These are phyloP conservation scores for Prosopis cineraria DNA, from an alignment of 306 rosid species.

Conservation along the genomic window DNA sequence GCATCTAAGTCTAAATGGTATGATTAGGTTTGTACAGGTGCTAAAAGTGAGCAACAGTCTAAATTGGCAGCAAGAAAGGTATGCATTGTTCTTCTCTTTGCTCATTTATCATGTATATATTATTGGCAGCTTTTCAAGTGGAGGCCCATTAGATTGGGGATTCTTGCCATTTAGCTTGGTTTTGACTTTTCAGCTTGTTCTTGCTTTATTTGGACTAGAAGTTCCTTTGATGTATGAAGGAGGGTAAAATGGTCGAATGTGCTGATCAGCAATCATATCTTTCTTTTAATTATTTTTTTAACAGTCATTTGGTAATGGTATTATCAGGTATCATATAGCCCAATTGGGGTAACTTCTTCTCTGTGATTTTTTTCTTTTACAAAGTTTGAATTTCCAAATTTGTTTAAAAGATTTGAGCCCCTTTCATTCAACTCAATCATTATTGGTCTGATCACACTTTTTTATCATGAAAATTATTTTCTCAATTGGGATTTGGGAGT, in stretches of 20 bases:
- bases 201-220: conserved; percentile 7
- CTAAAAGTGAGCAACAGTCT: conserved; percentile 91
- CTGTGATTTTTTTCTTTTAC: background rate
- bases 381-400: background rate
- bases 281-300: background rate
- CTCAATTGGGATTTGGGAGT: background rate
- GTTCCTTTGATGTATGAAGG: background rate
- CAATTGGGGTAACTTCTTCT: background rate
- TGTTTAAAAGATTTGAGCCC: background rate
- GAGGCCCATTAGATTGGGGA: background rate
- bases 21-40: conserved; percentile 93
- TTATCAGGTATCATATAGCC: background rate
- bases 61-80: conserved; percentile 98
- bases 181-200: conserved; percentile 6
- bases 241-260: background rate
- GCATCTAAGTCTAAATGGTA: conserved; percentile 26
- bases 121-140: conserved; percentile 12
- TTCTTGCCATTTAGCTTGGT: conserved; percentile 12
- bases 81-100: background rate
- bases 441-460: background rate
- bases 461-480: background rate
- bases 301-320: background rate
- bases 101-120: conserved; percentile 9
- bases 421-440: background rate
- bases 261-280: background rate